Evolutionary conservation across 768 basidiomycete species (phyloP).

Genomic region (Galerina sulciceps): DNA sequence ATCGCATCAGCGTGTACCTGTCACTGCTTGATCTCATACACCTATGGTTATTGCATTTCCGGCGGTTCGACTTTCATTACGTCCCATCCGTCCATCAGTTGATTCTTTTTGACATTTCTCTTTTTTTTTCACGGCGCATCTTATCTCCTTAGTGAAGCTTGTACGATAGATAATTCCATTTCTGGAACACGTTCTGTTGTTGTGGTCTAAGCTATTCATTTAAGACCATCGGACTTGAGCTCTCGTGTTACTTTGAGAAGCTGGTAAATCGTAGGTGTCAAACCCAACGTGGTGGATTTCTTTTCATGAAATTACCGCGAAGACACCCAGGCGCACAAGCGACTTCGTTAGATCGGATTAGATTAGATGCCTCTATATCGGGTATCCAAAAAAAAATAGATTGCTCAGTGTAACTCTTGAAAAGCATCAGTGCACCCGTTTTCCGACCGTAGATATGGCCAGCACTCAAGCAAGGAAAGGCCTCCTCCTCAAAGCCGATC

Average conservation of each 20-base stretch:
- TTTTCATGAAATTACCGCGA: not conserved
- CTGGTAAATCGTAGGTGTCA: too few species aligned
- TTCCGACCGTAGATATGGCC: slow-evolving; percentile 14
- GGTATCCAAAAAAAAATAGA: not conserved
- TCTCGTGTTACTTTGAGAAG: too few species aligned
- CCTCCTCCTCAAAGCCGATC: slow-evolving; percentile 77
- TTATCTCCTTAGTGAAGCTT: not conserved
- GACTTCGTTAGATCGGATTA: slow-evolving; percentile 16
- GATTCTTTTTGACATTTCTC: not conserved
- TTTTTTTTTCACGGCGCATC: not conserved
- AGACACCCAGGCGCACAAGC: not conserved
- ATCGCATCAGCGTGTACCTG: not conserved
- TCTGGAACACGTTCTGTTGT: not conserved
- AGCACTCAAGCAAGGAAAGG: slow-evolving; percentile 56
- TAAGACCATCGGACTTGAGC: too few species aligned
- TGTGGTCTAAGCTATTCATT: too few species aligned
- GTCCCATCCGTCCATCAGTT: too few species aligned
- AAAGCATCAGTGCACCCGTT: not conserved
- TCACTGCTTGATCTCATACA: too few species aligned
- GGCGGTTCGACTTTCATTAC: too few species aligned
- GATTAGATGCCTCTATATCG: not conserved
- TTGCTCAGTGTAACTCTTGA: not conserved
- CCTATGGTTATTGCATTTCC: too few species aligned
- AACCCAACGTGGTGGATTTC: too few species aligned
- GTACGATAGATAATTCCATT: not conserved